phyloP scores from a whole-genome alignment of 2,329 filamentous ascomycete species.

The Pyrenophora teres region DNA sequence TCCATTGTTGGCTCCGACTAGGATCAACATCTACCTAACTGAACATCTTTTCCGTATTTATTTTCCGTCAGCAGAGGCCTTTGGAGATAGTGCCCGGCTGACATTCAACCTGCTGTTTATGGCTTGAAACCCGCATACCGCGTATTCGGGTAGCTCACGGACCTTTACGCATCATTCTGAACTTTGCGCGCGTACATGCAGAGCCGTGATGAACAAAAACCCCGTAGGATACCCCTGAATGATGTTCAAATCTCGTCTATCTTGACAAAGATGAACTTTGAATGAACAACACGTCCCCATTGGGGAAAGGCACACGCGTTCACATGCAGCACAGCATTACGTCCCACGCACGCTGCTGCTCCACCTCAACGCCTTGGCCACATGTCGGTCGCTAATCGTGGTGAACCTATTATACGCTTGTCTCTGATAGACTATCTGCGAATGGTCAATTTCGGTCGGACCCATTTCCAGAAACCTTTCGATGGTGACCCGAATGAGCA shows the following conservation, averaged over 20 bases:
- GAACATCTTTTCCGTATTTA: no score
- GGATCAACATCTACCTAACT: no score
- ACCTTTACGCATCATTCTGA: no score
- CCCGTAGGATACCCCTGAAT: no score
- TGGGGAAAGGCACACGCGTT: constrained; percentile 2
- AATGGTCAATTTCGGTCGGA: background rate
- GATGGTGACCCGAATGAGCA: constrained; percentile 3
- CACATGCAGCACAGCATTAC: constrained; percentile 4
- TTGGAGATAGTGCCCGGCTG: no score
- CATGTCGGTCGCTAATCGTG: constrained; percentile 5
- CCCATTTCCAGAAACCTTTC: background rate
- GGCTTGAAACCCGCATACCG: no score
- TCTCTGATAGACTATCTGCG: background rate
- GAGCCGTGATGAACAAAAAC: no score
- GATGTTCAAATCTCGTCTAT: background rate
- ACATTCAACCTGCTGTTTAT: no score
- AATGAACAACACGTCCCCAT: background rate
- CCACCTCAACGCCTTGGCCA: constrained; percentile 18
- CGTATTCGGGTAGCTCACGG: no score
- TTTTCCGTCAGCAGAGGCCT: no score
- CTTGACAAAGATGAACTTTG: background rate
- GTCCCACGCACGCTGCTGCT: constrained; percentile 2
- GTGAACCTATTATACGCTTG: constrained; percentile 4
- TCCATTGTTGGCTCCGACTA: no score
- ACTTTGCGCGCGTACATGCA: no score